phyloP scores from a whole-genome alignment of 805 yeast genomes.

The Candida yuanshanica region DNA sequence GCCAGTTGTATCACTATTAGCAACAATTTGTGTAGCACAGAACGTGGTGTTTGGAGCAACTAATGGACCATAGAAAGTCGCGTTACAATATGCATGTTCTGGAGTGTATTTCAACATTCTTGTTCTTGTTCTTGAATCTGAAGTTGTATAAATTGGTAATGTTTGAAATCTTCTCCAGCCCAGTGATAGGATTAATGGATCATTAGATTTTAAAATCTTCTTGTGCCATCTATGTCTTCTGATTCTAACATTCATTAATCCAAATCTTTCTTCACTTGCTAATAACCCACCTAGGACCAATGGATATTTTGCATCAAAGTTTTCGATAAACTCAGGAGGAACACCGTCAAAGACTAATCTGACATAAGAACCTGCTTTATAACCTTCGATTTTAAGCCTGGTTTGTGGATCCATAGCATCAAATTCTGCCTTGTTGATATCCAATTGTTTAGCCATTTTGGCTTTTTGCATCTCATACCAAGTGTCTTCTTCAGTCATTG shows the following conservation, averaged over 20 bases:
- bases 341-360: slow-evolving; percentile 75
- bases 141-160: slow-evolving; percentile 88
- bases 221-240: slow-evolving; percentile 99
- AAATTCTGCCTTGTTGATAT: slow-evolving; percentile 80
- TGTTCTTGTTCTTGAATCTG: slow-evolving; percentile 95
- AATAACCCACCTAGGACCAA: slow-evolving; percentile 86
- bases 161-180: slow-evolving; percentile 99
- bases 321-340: slow-evolving; percentile 87
- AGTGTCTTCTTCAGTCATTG: slow-evolving; percentile 82
- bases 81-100: slow-evolving; percentile 94
- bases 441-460: slow-evolving; percentile 92
- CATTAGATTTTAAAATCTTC: slow-evolving; percentile 89
- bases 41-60: slow-evolving; percentile 97
- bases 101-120: slow-evolving; percentile 98
- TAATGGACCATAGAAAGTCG: slow-evolving; percentile 93
- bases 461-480: slow-evolving; percentile 98
- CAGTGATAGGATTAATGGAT: slow-evolving; percentile 85
- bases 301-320: slow-evolving; percentile 82
- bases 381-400: slow-evolving; percentile 83
- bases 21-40: slow-evolving; percentile 89
- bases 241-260: slow-evolving; percentile 85
- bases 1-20: slow-evolving; percentile 77
- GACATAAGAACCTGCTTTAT: slow-evolving; percentile 89
- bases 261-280: slow-evolving; percentile 88
- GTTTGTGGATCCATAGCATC: slow-evolving; percentile 70